Evolutionary conservation across 1,139 yeast species (phyloP), one percentile per base, ranked within the genome.

Genomic region (Candida sanyaensis): DNA sequence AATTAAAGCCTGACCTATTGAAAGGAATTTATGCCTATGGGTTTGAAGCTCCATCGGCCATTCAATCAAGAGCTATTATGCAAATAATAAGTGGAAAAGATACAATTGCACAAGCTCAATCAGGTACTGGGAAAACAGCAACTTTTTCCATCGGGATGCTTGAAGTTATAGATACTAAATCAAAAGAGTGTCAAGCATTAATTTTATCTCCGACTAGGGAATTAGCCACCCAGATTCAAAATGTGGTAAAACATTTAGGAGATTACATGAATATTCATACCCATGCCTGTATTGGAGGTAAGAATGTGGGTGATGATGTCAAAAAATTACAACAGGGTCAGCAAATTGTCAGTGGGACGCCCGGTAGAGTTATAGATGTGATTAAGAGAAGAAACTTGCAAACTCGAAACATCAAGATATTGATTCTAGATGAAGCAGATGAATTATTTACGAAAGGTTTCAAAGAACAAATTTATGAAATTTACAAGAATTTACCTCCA

Each of bases 111-210:
- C 99, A 93, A 68, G 97, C 98, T 9, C 99, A 93, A 65, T 89
- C 97, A 5, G 99, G 99, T 53, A 93, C 99, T 1, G 99, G 99
- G 62, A 93, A 93, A 66, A 93, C 99, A 0, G 99, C 98, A 21
- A 93, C 99, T 0, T 93, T 93, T 65, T 80, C 96, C 12, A 90
- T 93, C 49, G 96, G 97, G 9, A 86, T 89, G 86, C 73, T 93
- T 47, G 91, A 92, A 64, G 90, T 79, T 17, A 75, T 90, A 21
- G 96, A 91, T 55, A 65, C 87, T 27, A 80, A 77, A 52, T 73
- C 81, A 47, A 78, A 81, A 57, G 91, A 86, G 46, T 77, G 85
- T 41, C 96, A 88, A 67, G 96, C 96, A 5, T 73, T 93, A 43
- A 87, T 93, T 9, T 73, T 93, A 44, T 89, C 97, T 5, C 98